Evolutionary conservation across 306 rosid genomes (phyloP).

Genomic region (Glycine soja): DNA sequence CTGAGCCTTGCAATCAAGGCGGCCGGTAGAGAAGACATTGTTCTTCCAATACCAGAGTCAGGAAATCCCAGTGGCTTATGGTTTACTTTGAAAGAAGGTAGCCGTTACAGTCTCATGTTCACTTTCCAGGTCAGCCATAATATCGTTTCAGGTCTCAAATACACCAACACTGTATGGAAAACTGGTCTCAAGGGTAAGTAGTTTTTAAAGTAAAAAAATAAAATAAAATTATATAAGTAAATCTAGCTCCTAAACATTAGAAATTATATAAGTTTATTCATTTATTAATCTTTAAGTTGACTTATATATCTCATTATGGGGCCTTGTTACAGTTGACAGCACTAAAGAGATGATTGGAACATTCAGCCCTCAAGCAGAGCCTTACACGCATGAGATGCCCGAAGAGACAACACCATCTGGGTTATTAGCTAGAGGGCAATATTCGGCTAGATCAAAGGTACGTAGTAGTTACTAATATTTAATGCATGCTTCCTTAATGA

Average conservation of each 20-base stretch:
- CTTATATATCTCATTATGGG: not conserved
- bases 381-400: slow-evolving; percentile 75
- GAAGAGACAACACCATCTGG: slow-evolving; percentile 96
- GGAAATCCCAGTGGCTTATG: slow-evolving; percentile 81
- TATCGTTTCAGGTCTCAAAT: slow-evolving; percentile 92
- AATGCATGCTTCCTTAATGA: too few relatives aligned
- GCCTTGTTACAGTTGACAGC: slow-evolving; percentile 69
- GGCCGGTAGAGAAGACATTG: slow-evolving; percentile 68
- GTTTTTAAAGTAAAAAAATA: too few relatives aligned
- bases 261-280: too few relatives aligned
- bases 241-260: too few relatives aligned
- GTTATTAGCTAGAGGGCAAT: slow-evolving; percentile 83
- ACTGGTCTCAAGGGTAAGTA: slow-evolving; percentile 74
- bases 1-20: slow-evolving; percentile 78
- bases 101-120: slow-evolving; percentile 76
- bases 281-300: too few relatives aligned
- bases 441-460: slow-evolving; percentile 87
- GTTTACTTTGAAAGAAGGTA: slow-evolving; percentile 97
- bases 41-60: slow-evolving; percentile 73
- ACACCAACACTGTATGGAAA: slow-evolving; percentile 89
- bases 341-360: slow-evolving; percentile 91
- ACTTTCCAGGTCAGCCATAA: slow-evolving; percentile 80
- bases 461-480: too few relatives aligned
- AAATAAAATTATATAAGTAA: too few relatives aligned
- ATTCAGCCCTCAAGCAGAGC: slow-evolving; percentile 84